Evolutionary conservation across 306 rosid genomes (phyloP).

Genomic region (Adenanthera pavonina): DNA sequence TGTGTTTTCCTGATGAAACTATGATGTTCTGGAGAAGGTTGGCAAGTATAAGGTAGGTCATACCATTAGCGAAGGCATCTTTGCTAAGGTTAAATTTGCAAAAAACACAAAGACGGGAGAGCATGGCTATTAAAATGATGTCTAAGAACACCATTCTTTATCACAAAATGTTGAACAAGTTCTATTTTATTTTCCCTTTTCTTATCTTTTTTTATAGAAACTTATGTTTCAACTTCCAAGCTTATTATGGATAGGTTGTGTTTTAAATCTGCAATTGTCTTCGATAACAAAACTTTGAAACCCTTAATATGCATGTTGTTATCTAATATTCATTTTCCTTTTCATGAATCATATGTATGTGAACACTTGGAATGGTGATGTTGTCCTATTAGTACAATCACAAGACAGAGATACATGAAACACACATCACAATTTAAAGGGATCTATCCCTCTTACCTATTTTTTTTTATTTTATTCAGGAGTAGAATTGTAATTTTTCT

Average conservation of each 20-base stretch:
- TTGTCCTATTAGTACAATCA: too few relatives aligned
- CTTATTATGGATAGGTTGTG: neutral
- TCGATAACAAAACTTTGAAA: neutral
- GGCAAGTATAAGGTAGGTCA: slow-evolving; percentile 92
- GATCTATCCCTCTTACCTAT: too few relatives aligned
- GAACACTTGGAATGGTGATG: too few relatives aligned
- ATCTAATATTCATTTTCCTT: neutral
- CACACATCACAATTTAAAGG: too few relatives aligned
- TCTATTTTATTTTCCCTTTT: slow-evolving; percentile 6
- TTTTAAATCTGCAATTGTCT: neutral
- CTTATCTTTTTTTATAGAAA: neutral
- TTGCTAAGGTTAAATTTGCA: slow-evolving; percentile 95
- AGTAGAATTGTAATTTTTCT: neutral
- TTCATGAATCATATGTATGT: neutral
- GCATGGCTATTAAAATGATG: slow-evolving; percentile 81
- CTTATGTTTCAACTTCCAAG: neutral
- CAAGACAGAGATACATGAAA: too few relatives aligned
- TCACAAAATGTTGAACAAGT: slow-evolving; percentile 95
- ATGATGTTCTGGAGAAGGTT: slow-evolving; percentile 72
- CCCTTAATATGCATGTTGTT: neutral
- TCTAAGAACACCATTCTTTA: slow-evolving; percentile 80
- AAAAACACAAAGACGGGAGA: slow-evolving; percentile 69
- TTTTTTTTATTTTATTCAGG: neutral
- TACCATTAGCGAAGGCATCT: slow-evolving; percentile 89
- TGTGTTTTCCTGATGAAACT: too few relatives aligned